These are phyloP conservation scores for Mucor circinelloides DNA, from an alignment of 371 early-diverging fungal species.

Conservation along the genomic window DNA sequence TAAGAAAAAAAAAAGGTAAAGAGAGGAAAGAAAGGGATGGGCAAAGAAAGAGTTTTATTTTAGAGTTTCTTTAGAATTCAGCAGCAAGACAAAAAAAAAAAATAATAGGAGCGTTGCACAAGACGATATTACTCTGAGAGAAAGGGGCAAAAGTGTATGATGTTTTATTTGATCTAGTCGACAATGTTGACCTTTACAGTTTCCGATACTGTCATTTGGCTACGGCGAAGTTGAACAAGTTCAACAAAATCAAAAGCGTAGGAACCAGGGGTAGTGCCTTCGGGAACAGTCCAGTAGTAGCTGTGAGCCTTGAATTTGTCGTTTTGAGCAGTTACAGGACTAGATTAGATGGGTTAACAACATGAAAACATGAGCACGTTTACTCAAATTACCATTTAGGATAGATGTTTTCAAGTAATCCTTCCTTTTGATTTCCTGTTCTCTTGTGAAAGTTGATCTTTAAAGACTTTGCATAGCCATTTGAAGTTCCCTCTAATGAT, in stretches of 20 bases:
- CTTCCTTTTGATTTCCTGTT: slow-evolving; percentile 41
- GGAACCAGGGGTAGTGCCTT: slow-evolving; percentile 48
- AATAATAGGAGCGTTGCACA: not conserved
- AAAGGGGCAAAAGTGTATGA: slow-evolving; percentile 5
- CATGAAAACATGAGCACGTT: not conserved
- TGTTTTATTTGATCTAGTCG: slow-evolving; percentile 21
- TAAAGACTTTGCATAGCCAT: slow-evolving; percentile 39
- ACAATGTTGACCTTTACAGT: slow-evolving; percentile 39
- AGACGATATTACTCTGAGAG: not conserved
- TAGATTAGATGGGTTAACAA: not conserved
- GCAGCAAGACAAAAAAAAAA: not conserved
- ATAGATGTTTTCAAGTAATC: slow-evolving; percentile 34
- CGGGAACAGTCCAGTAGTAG: slow-evolving; percentile 49
- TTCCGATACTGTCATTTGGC: slow-evolving; percentile 31
- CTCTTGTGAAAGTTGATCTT: slow-evolving; percentile 46
- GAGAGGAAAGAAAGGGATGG: not conserved
- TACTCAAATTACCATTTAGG: slow-evolving; percentile 31
- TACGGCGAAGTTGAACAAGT: slow-evolving; percentile 29
- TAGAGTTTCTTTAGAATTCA: not conserved
- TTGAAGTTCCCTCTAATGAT: not conserved
- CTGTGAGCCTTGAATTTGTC: slow-evolving; percentile 33
- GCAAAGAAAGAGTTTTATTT: not conserved
- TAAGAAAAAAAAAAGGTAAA: not conserved
- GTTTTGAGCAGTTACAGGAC: slow-evolving; percentile 33
- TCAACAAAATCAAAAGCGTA: slow-evolving; percentile 46